Base-by-base conservation (phyloP, 2,329 filamentous ascomycete genomes). In the Elsinoe arachidis region DNA sequence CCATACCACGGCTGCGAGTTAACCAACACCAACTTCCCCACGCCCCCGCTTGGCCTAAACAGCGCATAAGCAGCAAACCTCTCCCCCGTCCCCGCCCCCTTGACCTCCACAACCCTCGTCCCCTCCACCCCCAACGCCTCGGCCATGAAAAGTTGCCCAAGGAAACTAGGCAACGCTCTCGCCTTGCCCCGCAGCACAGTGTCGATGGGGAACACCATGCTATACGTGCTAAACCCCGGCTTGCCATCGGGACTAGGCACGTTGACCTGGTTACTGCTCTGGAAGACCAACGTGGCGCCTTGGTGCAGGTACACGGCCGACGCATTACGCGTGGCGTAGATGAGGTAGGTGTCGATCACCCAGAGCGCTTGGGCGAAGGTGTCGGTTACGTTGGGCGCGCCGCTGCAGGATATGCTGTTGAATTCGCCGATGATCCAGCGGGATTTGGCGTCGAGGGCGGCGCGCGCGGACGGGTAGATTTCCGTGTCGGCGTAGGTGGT, bases 291-390 rank as follows among this genome's bases (percentile, higher is more conserved):
- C 0, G 66, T 65, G 1, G 66, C 66, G 10, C 66, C 66, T 37
- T 66, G 63, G 58, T 74, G 72, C 2, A 73, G 59, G 53, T 73
- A 68, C 21, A 71, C 67, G 5, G 68, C 65, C 0, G 67, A 68
- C 0, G 71, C 71, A 53, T 73, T 73, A n/a, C 68, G 65, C 1
- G 66, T 64, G 14, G 72, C 72, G 52, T 73, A 73, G 37, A 71
- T 66, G 14, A 74, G 63, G 38, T 72, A 66, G 0, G 67, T 70
- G 51, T 73, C 70, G 9, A 70, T 65, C 14, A 71, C 67, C 72
- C 72, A 74, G 2, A 74, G 63, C 0, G 72, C 72, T 56, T 73
- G 68, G 1, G 70, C 71, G 55, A 74, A 74, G 0, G 71, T 73
- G 59, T 74, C 72, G 2, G 69, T 69, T n/a, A 74, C 71, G 57